A percentile compares a stretch with the other conserved stretches of the same genome.
Conservation (phyloP, 2,329 filamentous ascomycete genomes). For the Trichoderma simmonsii region DNA sequence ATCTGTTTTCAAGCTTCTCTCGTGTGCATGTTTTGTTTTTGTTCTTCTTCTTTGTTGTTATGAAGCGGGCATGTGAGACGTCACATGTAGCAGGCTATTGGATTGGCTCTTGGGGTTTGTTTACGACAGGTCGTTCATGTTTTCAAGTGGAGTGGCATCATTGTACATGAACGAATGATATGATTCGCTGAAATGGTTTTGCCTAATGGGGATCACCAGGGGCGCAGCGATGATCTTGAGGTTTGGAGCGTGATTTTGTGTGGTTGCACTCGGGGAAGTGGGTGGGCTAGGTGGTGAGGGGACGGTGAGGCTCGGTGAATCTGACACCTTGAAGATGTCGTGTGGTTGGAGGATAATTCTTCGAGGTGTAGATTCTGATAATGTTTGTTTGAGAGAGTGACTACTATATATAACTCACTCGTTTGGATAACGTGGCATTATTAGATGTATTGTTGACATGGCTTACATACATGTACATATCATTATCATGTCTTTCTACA, state of each 20-base stretch:
- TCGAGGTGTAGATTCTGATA: neutral
- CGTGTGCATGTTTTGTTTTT: neutral
- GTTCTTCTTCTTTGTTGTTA: too few relatives aligned
- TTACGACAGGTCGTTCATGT: neutral
- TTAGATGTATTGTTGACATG: neutral
- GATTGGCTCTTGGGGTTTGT: neutral
- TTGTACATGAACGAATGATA: neutral
- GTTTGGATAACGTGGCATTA: neutral
- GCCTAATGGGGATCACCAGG: constrained; percentile 15
- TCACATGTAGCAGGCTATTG: neutral
- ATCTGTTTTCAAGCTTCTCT: neutral
- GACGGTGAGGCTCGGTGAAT: constrained; percentile 15
- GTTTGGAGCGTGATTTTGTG: neutral
- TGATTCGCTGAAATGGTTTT: neutral
- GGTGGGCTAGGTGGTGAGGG: neutral
- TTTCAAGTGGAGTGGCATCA: neutral
- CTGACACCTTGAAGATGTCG: neutral
- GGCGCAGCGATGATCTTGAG: constrained; percentile 8
- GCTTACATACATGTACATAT: neutral
- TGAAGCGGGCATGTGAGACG: too few relatives aligned
- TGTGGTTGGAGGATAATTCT: neutral
- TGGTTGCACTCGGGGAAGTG: neutral
- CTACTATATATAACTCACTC: neutral
- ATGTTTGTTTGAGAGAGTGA: neutral
- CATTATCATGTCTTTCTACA: too few relatives aligned